These are phyloP conservation scores for Chloroidium sp. DNA, from an alignment of 163 green algal species.

Conservation along the genomic window DNA sequence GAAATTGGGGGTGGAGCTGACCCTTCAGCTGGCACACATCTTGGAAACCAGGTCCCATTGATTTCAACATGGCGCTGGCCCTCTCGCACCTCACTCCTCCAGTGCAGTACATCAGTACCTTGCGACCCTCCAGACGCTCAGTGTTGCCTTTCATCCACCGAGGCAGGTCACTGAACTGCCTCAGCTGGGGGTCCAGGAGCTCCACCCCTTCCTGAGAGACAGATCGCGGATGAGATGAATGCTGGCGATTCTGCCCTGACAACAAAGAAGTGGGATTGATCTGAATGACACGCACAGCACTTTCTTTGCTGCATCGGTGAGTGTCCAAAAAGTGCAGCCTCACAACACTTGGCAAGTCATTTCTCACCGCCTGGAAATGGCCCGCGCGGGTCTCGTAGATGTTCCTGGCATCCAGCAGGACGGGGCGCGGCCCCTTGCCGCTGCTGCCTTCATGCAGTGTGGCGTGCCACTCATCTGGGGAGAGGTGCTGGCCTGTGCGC, in stretches of 20 bases:
- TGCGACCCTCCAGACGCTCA: conserved; percentile 16
- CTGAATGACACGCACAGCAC: too few species aligned
- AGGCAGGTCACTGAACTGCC: conserved; percentile 62
- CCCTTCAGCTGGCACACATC: conserved; percentile 61
- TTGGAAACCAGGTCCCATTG: conserved; percentile 40
- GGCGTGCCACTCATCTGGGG: conserved; percentile 43
- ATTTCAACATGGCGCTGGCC: conserved; percentile 56
- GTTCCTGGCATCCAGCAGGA: conserved; percentile 68
- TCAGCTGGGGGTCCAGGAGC: conserved; percentile 43
- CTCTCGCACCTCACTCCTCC: conserved; percentile 73
- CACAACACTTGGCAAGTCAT: too few species aligned
- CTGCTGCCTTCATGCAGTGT: conserved; percentile 24
- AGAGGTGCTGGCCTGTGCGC: conserved; percentile 23
- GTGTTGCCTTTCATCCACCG: conserved; percentile 50
- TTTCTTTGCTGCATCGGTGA: too few species aligned
- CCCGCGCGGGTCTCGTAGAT: conserved; percentile 69
- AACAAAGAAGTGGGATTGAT: too few species aligned
- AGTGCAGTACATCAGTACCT: conserved; percentile 64
- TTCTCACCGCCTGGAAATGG: conserved; percentile 41
- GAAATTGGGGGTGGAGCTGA: not conserved
- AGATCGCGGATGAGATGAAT: not conserved
- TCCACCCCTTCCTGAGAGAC: conserved; percentile 17
- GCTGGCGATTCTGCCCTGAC: too few species aligned
- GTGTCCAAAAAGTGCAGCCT: too few species aligned
- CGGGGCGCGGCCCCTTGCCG: conserved; percentile 12